phyloP scores from a whole-genome alignment of 192 early-diverging fungal species.

The Backusella australiensis region DNA sequence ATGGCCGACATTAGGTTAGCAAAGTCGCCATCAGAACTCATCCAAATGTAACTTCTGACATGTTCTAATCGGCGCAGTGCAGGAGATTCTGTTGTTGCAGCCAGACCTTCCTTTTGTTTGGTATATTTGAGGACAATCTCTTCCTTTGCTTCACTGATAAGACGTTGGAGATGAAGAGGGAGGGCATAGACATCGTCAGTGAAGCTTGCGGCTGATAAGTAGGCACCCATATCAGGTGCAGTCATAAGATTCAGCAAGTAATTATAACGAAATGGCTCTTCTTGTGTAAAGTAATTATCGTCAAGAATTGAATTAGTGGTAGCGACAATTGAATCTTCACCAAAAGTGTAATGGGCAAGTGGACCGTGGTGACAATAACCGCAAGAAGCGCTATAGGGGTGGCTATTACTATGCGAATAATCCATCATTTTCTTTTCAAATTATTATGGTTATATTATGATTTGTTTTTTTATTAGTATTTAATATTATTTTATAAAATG shows the following conservation, averaged over 20 bases:
- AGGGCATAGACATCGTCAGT: conserved; percentile 44
- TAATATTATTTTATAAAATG: not conserved
- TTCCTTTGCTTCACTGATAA: conserved; percentile 34
- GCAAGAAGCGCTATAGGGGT: conserved; percentile 4
- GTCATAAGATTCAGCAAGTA: conserved; percentile 36
- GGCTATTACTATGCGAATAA: not conserved
- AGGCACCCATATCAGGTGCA: conserved; percentile 32
- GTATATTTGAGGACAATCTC: conserved; percentile 18
- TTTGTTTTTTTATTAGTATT: not conserved
- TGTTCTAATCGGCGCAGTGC: conserved; percentile 15
- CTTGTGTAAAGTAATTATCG: not conserved
- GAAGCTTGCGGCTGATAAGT: conserved; percentile 30
- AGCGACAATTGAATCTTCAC: conserved; percentile 9
- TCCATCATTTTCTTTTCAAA: conserved; percentile 4
- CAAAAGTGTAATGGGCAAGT: conserved; percentile 9
- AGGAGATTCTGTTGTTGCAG: not conserved
- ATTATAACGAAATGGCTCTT: conserved; percentile 25
- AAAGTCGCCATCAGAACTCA: conserved; percentile 24
- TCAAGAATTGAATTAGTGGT: not conserved
- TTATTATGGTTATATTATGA: not conserved
- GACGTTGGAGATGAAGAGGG: conserved; percentile 30
- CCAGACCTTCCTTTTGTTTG: not conserved
- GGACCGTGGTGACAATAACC: conserved; percentile 12
- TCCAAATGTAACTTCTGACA: conserved; percentile 11
- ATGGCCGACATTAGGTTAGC: conserved; percentile 15